Percentiles rank a stretch among this genome's conserved stretches.
Conservation (phyloP, 1,284 basidiomycete genomes). For the Ganoderma boninense region DNA sequence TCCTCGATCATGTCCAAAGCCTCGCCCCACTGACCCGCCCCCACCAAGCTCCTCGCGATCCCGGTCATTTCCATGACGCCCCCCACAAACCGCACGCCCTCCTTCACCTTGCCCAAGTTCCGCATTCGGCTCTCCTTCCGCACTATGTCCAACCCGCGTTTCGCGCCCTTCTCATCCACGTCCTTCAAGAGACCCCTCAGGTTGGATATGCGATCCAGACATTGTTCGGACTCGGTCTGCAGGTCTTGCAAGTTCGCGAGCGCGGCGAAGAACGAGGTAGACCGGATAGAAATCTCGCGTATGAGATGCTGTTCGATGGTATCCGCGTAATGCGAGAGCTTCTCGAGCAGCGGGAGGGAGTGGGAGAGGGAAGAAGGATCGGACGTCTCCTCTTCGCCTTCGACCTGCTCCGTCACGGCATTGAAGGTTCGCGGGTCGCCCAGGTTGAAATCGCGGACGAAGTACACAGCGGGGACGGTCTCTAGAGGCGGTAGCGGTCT, state of each 20-base stretch:
- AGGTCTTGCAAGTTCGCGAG: slow-evolving; percentile 94
- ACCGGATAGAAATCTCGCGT: slow-evolving; percentile 90
- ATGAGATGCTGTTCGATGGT: slow-evolving; percentile 96
- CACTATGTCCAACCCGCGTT: slow-evolving; percentile 80
- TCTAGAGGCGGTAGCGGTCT: slow-evolving; percentile 74
- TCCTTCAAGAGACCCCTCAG: slow-evolving; percentile 79
- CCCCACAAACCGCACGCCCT: slow-evolving; percentile 72
- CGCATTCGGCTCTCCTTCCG: slow-evolving; percentile 69
- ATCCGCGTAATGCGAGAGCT: slow-evolving; percentile 92
- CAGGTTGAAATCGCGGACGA: slow-evolving; percentile 84
- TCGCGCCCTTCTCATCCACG: slow-evolving; percentile 82
- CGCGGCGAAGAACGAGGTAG: slow-evolving; percentile 96
- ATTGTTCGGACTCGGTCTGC: slow-evolving; percentile 87
- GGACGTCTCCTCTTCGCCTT: slow-evolving; percentile 42
- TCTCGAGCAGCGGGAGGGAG: slow-evolving; percentile 85
- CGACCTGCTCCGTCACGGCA: slow-evolving; percentile 70
- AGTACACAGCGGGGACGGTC: slow-evolving; percentile 85
- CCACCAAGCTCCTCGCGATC: slow-evolving; percentile 75
- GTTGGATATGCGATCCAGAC: slow-evolving; percentile 78
- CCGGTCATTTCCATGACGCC: slow-evolving; percentile 81
- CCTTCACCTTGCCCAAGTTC: slow-evolving; percentile 66
- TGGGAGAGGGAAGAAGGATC: slow-evolving; percentile 70
- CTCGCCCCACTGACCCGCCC: slow-evolving; percentile 86
- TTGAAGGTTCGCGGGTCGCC: slow-evolving; percentile 87
- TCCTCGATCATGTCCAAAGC: slow-evolving; percentile 83